Conservation (phyloP, 805 yeast genomes). For the Kodamaea kaohsiungensis region DNA sequence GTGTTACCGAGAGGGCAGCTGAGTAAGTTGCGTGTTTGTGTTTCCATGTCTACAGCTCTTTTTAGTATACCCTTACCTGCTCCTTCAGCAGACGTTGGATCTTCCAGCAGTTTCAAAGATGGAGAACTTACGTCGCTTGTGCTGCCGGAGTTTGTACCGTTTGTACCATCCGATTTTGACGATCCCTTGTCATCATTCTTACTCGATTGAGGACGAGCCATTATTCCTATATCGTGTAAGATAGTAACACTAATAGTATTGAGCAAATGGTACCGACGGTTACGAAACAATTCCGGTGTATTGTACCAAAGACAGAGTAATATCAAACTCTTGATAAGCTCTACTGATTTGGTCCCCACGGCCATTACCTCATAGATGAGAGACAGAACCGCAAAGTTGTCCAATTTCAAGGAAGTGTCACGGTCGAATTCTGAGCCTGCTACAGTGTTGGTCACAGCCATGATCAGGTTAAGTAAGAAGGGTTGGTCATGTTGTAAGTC, state of each 20-base stretch:
- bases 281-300: constrained; percentile 77
- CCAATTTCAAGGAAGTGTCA: constrained; percentile 48
- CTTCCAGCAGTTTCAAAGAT: not conserved
- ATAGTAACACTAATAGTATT: constrained; percentile 64
- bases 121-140: not conserved
- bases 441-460: constrained; percentile 58
- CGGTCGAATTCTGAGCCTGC: constrained; percentile 31
- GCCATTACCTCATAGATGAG: constrained; percentile 62
- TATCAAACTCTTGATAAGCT: constrained; percentile 62
- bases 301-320: constrained; percentile 78
- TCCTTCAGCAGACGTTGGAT: not conserved
- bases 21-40: not conserved
- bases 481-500: constrained; percentile 56
- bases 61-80: not conserved
- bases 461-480: constrained; percentile 59
- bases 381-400: constrained; percentile 53
- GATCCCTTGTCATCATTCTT: constrained; percentile 1
- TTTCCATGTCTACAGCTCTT: not conserved
- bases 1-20: constrained; percentile 8
- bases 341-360: constrained; percentile 69
- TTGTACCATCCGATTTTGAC: not conserved
- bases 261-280: constrained; percentile 73
- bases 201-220: not conserved
- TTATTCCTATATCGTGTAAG: constrained; percentile 75
- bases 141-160: not conserved